phyloP scores from a whole-genome alignment of 352 stramenopile species.

The Peronospora tabacina region DNA sequence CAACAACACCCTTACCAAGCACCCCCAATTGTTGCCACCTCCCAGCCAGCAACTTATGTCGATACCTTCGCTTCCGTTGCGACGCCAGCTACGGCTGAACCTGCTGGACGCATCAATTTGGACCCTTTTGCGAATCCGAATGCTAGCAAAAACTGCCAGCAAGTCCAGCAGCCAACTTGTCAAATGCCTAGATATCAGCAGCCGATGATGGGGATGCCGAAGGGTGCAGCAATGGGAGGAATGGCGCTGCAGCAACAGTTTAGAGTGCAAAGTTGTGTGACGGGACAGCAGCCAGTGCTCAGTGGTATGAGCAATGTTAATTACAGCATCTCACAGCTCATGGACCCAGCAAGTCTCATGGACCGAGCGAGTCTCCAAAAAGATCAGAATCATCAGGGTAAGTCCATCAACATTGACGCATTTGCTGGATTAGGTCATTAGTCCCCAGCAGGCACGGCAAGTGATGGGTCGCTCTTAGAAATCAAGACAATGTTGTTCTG shows the following conservation, averaged over 20 bases:
- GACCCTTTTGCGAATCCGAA: constrained; percentile 39
- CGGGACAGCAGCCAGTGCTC: constrained; percentile 15
- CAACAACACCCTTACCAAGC: constrained; percentile 16
- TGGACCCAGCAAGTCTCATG: constrained; percentile 76
- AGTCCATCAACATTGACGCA: constrained; percentile 79
- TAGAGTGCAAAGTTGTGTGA: constrained; percentile 15
- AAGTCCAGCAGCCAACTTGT: constrained; percentile 19
- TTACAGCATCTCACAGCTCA: constrained; percentile 79
- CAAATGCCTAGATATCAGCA: constrained; percentile 25
- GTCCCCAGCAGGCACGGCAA: neutral
- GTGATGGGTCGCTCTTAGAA: constrained; percentile 1
- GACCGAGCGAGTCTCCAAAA: constrained; percentile 41
- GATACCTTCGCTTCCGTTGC: constrained; percentile 53
- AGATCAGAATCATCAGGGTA: constrained; percentile 25
- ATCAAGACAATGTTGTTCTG: constrained; percentile 2
- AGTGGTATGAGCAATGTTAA: constrained; percentile 38
- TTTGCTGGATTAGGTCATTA: constrained; percentile 54
- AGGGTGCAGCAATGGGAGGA: constrained; percentile 17
- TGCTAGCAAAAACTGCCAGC: constrained; percentile 18
- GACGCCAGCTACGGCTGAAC: constrained; percentile 40
- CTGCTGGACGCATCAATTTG: constrained; percentile 40
- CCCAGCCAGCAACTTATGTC: constrained; percentile 31
- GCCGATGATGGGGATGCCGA: constrained; percentile 18
- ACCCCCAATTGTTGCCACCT: constrained; percentile 7
- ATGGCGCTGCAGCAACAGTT: constrained; percentile 27